Percentiles rank a stretch among this genome's conserved stretches.
phyloP scores from a whole-genome alignment of 108 stramenopile genomes.

The Nitzschia sp. region DNA sequence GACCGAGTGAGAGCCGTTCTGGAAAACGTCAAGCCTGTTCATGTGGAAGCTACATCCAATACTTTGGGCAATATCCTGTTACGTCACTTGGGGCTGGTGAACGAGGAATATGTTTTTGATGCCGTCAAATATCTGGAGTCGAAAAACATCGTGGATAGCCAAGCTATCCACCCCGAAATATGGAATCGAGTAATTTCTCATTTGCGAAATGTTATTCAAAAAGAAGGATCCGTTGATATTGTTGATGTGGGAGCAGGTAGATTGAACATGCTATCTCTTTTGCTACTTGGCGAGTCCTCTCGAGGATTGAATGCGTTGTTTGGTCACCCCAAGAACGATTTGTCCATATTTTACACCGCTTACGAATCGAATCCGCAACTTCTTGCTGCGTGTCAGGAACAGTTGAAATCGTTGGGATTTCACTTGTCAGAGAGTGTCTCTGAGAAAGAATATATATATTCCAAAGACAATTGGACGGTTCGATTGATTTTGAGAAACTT shows the following conservation, averaged over 20 bases:
- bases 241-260: constrained; percentile 80
- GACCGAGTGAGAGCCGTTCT: constrained; percentile 26
- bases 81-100: constrained; percentile 53
- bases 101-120: constrained; percentile 46
- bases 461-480: constrained; percentile 35
- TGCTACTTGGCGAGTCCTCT: constrained; percentile 51
- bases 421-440: background rate
- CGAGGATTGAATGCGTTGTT: constrained; percentile 36
- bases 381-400: constrained; percentile 41
- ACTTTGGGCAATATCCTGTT: constrained; percentile 57
- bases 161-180: constrained; percentile 57
- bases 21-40: constrained; percentile 4
- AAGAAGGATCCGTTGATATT: constrained; percentile 29
- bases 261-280: constrained; percentile 66
- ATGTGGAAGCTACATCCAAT: background rate
- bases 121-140: constrained; percentile 67
- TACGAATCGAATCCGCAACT: constrained; percentile 77
- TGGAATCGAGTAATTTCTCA: constrained; percentile 54
- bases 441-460: constrained; percentile 17
- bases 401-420: constrained; percentile 59
- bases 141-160: constrained; percentile 79
- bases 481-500: constrained; percentile 62
- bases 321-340: constrained; percentile 3
- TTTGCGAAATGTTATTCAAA: constrained; percentile 1
- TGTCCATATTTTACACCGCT: constrained; percentile 55